Base-by-base conservation (phyloP, 345 rosid species). In the Viola odorata region DNA sequence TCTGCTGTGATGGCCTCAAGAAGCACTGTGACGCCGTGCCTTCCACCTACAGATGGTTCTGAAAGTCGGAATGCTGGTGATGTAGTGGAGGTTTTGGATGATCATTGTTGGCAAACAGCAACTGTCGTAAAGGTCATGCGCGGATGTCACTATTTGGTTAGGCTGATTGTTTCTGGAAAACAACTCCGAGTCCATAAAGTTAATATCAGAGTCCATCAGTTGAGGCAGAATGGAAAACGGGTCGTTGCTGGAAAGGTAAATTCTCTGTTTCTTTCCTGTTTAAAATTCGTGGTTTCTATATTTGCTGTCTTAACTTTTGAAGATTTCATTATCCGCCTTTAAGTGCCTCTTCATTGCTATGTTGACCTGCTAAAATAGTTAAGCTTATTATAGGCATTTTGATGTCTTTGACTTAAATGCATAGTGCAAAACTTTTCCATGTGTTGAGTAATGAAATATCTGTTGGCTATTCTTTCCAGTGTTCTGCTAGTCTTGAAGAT, bases 381-480 rank as follows among this genome's bases (percentile, higher is more conserved):
- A 44, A 4, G 12, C 8, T 32, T 32, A 36, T 52, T 3, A n/a
- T 23, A 23, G 32, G 32, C 32, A 23, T 23, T 23, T 1, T 0
- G 32, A 23, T 23, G 32, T 23, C 2, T 23, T 0, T 23, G 32
- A 23, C 32, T 23, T 23, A 2, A 23, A 23, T 23, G 32, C 32
- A 23, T 23, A 23, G 32, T 23, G 32, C 32, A 23, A 23, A 23
- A 23, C 32, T 23, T 1, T 23, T 23, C 5, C 13, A 5, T 14
- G 17, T 62, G 7, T n/a, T 44, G 15, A 42, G 37, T 53, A 14
- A n/a, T 72, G 32, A 57, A 68, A 56, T 38, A 45, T 54, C 12
- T 53, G 65, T 10, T 74, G 57, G 64, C 62, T 51, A 51, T 68
- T 36, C 0, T 63, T 67, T 57, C 53, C 78, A 83, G 88, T 78